Evolutionary conservation across 495 filamentous ascomycete genomes (phyloP), one percentile per base, ranked within the genome.

Genomic region (Platismatia glauca): DNA sequence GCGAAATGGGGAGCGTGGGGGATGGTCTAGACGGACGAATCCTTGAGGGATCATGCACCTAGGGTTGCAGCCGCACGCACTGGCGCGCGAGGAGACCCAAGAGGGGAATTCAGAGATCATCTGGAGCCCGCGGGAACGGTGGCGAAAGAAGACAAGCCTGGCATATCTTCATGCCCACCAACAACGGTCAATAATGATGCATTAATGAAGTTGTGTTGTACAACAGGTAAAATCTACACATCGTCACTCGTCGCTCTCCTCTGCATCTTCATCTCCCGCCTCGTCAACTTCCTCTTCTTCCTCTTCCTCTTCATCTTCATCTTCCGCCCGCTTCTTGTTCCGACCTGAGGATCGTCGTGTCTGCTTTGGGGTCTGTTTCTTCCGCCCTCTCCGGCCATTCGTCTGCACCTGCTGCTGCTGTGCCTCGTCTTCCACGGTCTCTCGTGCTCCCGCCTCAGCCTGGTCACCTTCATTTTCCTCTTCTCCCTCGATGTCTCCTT

Each of bases 231-330:
- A 20, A 33, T 16, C 20, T 62, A 16, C 22, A 34, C 27, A 22
- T 57, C 38, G 31, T 62, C 55, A 52, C 12, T 63, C 61, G 24
- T 46, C 53, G 1, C 41, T 53, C 5, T 33, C 59, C 7, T 61
- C 59, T 33, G 24, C 50, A 11, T 38, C 48, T 5, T 66, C 57
- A 37, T 68, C 66, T 24, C 59, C 65, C 27, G 73, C 76, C 35
- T 72, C 72, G 60, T 65, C 69, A 59, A n/a, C n/a, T n/a, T 72
- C 69, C 63, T 68, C 71, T 63, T 62, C 56, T 71, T 74, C 74
- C 66, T 72, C 72, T 65, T 72, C 73, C 66, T 71, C 68, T 61
- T 80, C 77, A 74, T 79, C 78, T 58, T 68, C 64, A 27, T 68
- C 35, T 34, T 53, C 41, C n/a, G 37, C 58, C 60, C 69, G 66